These are phyloP conservation scores for Polytrichum commune DNA, from an alignment of 225 moss, liverwort and hornwort genomes.

Conservation along the genomic window DNA sequence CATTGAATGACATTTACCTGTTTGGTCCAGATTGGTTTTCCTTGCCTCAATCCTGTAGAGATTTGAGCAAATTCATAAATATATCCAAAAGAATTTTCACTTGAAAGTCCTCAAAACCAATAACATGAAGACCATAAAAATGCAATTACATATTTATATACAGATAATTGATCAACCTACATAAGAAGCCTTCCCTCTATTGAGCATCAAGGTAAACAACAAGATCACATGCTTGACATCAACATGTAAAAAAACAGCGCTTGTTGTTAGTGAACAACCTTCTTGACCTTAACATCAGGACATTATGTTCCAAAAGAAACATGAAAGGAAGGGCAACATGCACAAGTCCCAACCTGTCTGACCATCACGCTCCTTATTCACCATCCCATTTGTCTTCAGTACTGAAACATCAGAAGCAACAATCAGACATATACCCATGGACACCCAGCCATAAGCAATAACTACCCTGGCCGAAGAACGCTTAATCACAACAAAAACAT, in stretches of 20 bases:
- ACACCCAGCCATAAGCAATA: no score
- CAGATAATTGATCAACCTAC: neutral
- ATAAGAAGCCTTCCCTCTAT: neutral
- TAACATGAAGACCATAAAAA: neutral
- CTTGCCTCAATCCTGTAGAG: slow-evolving; percentile 35
- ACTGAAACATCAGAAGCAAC: slow-evolving; percentile 11
- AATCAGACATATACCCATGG: no score
- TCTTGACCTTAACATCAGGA: no score
- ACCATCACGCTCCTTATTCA: slow-evolving; percentile 31
- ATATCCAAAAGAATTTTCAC: neutral
- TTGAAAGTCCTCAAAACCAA: neutral
- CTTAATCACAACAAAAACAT: no score
- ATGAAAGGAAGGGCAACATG: neutral
- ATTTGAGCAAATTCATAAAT: neutral
- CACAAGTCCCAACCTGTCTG: slow-evolving; percentile 13
- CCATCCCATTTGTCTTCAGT: slow-evolving; percentile 27
- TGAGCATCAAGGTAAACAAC: slow-evolving; percentile 1
- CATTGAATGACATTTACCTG: slow-evolving; percentile 15
- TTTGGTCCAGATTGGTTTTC: slow-evolving; percentile 43
- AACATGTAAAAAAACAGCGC: no score
- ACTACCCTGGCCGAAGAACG: no score
- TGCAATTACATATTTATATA: neutral
- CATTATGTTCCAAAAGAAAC: neutral
- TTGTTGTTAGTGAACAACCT: no score
- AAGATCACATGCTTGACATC: neutral